Evolutionary conservation across 352 stramenopile genomes (phyloP).

Genomic region (Phytopythium vexans): DNA sequence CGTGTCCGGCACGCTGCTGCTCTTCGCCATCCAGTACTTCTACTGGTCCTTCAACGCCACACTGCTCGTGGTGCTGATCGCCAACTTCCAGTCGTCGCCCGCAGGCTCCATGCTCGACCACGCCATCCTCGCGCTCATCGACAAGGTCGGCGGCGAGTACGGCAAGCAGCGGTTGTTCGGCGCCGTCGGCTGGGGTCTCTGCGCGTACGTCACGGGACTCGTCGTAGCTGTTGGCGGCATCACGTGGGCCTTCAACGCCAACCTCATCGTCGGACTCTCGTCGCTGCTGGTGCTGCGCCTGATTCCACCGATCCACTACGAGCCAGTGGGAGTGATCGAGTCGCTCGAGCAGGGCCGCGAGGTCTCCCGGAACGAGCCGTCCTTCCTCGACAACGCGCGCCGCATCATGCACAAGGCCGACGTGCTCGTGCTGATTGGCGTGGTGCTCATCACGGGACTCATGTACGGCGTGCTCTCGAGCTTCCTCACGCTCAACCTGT

Average conservation of each 20-base stretch:
- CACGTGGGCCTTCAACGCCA: conserved; percentile 78
- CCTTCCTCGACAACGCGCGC: conserved; percentile 34
- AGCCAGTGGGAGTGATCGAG: conserved; percentile 3
- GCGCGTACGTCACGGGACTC: conserved; percentile 68
- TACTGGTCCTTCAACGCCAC: conserved; percentile 49
- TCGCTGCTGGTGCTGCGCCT: conserved; percentile 62
- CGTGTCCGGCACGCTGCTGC: conserved; percentile 46
- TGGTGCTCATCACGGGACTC: conserved; percentile 77
- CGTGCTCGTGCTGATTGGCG: conserved; percentile 62
- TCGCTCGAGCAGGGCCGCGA: conserved; percentile 30
- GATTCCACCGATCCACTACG: conserved; percentile 32
- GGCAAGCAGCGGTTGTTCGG: conserved; percentile 82
- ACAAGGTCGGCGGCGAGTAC: conserved; percentile 72
- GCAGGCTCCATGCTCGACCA: conserved; percentile 67
- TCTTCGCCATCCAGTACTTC: conserved; percentile 58
- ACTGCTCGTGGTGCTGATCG: conserved; percentile 46
- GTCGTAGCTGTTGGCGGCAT: conserved; percentile 58
- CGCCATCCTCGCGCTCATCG: conserved; percentile 61
- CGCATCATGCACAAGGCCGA: conserved; percentile 43
- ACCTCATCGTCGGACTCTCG: conserved; percentile 36
- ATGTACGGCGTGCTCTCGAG: conserved; percentile 83
- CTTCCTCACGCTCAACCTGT: conserved; percentile 81
- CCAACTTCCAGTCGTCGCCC: conserved; percentile 64
- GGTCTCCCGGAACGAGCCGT: conserved; percentile 11
- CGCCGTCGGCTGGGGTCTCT: conserved; percentile 59